Evolutionary conservation across 1,284 basidiomycete species (phyloP), one percentile per base, ranked within the genome.

Genomic region (Trametes sp.): DNA sequence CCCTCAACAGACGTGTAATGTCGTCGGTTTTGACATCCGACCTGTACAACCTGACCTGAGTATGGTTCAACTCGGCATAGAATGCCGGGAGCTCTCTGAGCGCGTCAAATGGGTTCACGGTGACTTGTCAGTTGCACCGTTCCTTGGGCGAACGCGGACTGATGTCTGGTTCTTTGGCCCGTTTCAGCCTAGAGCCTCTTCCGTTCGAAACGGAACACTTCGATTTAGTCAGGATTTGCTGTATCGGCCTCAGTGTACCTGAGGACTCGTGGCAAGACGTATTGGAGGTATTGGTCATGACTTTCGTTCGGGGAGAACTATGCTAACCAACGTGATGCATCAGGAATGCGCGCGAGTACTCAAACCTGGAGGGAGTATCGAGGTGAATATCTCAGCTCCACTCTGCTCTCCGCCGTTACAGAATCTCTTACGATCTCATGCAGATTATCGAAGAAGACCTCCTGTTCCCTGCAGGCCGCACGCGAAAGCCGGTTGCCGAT

Each of bases 371-470:
- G 89, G 82, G 42, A 74, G 84, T 29, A 71, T 92, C n/a, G 90
- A 92, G 83, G 89, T 89, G 61, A 26, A 10, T 42, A 19, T 2
- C 24, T 8, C 13, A 24, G 11, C 48, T n/a, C n/a, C n/a, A n/a
- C n/a, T n/a, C n/a, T n/a, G n/a, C n/a, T n/a, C n/a, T n/a, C n/a
- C n/a, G n/a, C n/a, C n/a, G n/a, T n/a, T n/a, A n/a, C n/a, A n/a
- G n/a, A n/a, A n/a, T n/a, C n/a, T n/a, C n/a, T n/a, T n/a, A n/a
- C n/a, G n/a, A n/a, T n/a, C n/a, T n/a, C 38, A 21, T 49, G 7
- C 61, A 91, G 89, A 78, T 90, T 8, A 81, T 90, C 38, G 90
- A 91, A 73, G 89, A 91, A 66, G 88, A 90, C 69, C 79, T 87
- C 16, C 81, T 90, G 48, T 92, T 92, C 69, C 90, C 90, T 4